A percentile compares a stretch with the other conserved stretches of the same genome.
phyloP scores from a whole-genome alignment of 169 alveolate genomes.

The Theileria parva region DNA sequence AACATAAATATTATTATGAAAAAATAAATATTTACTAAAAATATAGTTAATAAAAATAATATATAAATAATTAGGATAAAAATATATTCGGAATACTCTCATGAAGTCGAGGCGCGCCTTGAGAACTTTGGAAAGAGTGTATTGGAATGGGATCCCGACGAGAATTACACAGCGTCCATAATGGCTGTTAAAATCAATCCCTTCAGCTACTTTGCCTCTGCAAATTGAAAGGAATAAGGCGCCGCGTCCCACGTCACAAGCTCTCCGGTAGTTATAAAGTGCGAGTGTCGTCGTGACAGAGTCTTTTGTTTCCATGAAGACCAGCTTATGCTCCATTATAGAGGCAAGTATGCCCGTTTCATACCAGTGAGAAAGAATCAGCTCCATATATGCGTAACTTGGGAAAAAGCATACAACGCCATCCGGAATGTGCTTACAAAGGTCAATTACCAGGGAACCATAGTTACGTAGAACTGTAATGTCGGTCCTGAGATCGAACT shows the following conservation, averaged over 20 bases:
- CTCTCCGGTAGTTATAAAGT: constrained; percentile 87
- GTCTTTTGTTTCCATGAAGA: constrained; percentile 96
- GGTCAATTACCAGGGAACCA: constrained; percentile 89
- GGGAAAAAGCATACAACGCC: constrained; percentile 97
- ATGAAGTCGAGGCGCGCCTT: constrained; percentile 88
- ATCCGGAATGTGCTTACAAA: constrained; percentile 91
- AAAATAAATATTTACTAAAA: background rate
- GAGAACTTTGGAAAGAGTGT: constrained; percentile 89
- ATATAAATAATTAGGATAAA: background rate
- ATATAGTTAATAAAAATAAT: background rate
- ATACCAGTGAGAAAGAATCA: constrained; percentile 91
- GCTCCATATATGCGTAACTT: constrained; percentile 89
- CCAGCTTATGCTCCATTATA: constrained; percentile 90
- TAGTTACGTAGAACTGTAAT: constrained; percentile 88
- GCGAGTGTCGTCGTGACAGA: constrained; percentile 93
- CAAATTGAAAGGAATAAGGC: constrained; percentile 96
- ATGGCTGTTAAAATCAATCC: constrained; percentile 98
- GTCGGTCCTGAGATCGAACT: constrained; percentile 90
- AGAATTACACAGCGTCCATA: constrained; percentile 97
- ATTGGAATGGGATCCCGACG: constrained; percentile 96
- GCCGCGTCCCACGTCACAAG: constrained; percentile 98
- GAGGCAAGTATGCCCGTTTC: constrained; percentile 91
- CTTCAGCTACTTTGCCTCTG: constrained; percentile 98
- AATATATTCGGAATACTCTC: too few relatives aligned
- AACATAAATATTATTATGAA: constrained; percentile 52